These are phyloP conservation scores for Endoconidiophora polonica DNA, from an alignment of 2,329 filamentous ascomycete genomes.

Conservation along the genomic window DNA sequence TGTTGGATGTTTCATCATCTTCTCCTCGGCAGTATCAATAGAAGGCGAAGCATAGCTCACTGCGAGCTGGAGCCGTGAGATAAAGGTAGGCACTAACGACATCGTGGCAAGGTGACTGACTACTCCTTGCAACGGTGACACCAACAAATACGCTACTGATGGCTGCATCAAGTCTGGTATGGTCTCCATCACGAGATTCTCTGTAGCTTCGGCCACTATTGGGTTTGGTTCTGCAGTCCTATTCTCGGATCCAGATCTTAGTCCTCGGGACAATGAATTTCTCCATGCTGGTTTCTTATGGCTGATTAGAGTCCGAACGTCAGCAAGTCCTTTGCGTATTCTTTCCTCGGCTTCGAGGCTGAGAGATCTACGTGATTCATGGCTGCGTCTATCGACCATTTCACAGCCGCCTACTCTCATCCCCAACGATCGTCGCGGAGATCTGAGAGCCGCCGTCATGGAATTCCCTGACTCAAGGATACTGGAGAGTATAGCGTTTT, in stretches of 20 bases:
- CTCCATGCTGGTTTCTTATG: conserved; percentile 18
- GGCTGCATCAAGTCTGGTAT: conserved; percentile 23
- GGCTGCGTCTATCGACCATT: conserved; percentile 24
- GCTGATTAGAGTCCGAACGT: conserved; percentile 25
- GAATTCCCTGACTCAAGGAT: conserved; percentile 20
- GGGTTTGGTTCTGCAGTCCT: not conserved
- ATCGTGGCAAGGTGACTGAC: conserved; percentile 46
- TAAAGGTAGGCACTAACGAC: conserved; percentile 24
- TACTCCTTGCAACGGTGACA: conserved; percentile 49
- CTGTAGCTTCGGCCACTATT: not conserved
- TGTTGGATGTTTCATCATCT: conserved; percentile 41
- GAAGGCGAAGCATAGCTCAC: not conserved
- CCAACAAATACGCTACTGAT: conserved; percentile 40
- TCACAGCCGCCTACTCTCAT: conserved; percentile 36
- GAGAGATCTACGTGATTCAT: conserved; percentile 22
- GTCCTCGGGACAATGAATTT: not conserved
- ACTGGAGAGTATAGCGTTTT: conserved; percentile 31
- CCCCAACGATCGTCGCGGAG: conserved; percentile 19
- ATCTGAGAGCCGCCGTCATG: conserved; percentile 16
- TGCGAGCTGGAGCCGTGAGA: not conserved
- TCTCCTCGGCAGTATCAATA: conserved; percentile 27
- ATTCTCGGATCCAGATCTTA: conserved; percentile 1
- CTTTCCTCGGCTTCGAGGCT: conserved; percentile 31
- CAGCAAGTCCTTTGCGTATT: conserved; percentile 30
- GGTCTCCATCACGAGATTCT: not conserved